Evolutionary conservation across 768 basidiomycete species (phyloP).

Genomic region (Filobasidium wieringae): DNA sequence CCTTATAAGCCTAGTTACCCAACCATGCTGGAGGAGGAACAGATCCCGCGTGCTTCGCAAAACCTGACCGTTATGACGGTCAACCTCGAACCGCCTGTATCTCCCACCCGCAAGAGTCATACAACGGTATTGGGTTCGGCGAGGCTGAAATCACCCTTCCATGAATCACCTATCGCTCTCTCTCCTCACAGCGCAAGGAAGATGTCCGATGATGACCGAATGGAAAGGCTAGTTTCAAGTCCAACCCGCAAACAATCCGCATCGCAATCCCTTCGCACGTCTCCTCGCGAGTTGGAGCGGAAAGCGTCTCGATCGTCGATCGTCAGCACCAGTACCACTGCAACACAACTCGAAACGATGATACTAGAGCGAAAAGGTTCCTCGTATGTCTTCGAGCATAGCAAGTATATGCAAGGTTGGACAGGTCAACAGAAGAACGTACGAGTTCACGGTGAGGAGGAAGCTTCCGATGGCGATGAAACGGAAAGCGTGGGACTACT

Average conservation of each 20-base stretch:
- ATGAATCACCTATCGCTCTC: no score
- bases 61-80: neutral
- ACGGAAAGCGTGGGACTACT: neutral
- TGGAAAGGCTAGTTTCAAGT: no score
- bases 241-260: no score
- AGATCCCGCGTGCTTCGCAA: neutral
- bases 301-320: neutral
- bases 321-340: neutral
- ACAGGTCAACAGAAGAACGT: neutral
- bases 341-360: neutral
- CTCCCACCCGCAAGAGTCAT: no score
- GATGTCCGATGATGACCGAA: no score
- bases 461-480: neutral
- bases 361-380: slow-evolving; percentile 7
- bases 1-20: neutral
- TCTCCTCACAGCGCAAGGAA: no score
- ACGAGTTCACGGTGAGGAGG: neutral
- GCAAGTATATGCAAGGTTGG: slow-evolving; percentile 7
- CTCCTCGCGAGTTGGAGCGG: neutral
- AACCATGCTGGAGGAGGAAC: neutral
- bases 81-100: no score
- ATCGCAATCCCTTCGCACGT: slow-evolving; percentile 2
- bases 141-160: no score
- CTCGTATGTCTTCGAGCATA: slow-evolving; percentile 8
- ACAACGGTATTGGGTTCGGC: no score